phyloP scores from a whole-genome alignment of 2,329 filamentous ascomycete species.

The Fusarium haematococcum region DNA sequence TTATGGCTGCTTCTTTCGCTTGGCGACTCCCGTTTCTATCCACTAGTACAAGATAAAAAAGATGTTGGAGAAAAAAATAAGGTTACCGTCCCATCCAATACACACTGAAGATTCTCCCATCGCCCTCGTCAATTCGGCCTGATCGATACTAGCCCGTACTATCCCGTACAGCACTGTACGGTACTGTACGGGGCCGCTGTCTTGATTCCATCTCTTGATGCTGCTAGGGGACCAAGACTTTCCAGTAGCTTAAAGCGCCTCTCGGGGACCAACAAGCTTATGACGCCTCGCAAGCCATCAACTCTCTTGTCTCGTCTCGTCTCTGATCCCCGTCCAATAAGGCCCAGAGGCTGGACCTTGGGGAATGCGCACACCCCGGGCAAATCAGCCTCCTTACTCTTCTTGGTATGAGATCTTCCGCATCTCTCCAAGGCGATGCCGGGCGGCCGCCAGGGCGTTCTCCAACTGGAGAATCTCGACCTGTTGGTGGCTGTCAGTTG shows the following conservation, averaged over 20 bases:
- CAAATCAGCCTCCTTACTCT: constrained; percentile 58
- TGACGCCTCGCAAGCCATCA: constrained; percentile 13
- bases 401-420: constrained; percentile 95
- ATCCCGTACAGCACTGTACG: constrained; percentile 9
- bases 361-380: constrained; percentile 7
- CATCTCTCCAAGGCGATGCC: constrained; percentile 93
- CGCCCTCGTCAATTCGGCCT: background rate
- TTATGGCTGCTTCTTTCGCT: background rate
- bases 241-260: background rate
- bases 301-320: constrained; percentile 9
- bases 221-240: background rate
- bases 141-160: background rate
- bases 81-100: constrained; percentile 1
- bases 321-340: background rate
- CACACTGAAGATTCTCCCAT: background rate
- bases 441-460: constrained; percentile 82
- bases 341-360: background rate
- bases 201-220: background rate
- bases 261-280: constrained; percentile 3
- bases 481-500: constrained; percentile 59
- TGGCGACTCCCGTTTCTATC: constrained; percentile 15
- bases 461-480: constrained; percentile 98
- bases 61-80: background rate
- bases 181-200: background rate
- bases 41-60: constrained; percentile 1